Conservation (phyloP, 768 basidiomycete genomes). For the Boletus bicolor region DNA sequence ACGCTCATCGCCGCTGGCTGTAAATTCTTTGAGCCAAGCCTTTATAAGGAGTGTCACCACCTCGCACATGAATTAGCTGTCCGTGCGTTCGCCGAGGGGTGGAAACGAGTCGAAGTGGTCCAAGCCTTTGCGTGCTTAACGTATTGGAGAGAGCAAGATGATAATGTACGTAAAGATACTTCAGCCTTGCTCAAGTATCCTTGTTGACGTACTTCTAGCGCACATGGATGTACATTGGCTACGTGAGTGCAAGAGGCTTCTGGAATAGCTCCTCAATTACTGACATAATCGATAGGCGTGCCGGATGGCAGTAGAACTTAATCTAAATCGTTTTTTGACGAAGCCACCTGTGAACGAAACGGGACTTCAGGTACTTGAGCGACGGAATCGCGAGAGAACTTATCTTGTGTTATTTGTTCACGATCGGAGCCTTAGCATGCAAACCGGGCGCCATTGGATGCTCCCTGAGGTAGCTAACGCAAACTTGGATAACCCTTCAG, state of each 20-base stretch:
- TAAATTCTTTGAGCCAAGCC: slow-evolving; percentile 75
- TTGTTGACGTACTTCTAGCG: slow-evolving; percentile 42
- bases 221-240: slow-evolving; percentile 86
- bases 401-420: slow-evolving; percentile 85
- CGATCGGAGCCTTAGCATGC: slow-evolving; percentile 81
- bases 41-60: slow-evolving; percentile 65
- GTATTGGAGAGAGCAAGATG: slow-evolving; percentile 88
- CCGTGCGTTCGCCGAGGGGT: slow-evolving; percentile 73
- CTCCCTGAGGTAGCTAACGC: slow-evolving; percentile 55
- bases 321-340: slow-evolving; percentile 66
- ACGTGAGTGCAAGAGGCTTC: slow-evolving; percentile 45
- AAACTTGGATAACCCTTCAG: slow-evolving; percentile 1
- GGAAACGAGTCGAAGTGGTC: slow-evolving; percentile 81
- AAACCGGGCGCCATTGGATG: slow-evolving; percentile 88
- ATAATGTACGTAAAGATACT: slow-evolving; percentile 51
- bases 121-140: slow-evolving; percentile 87
- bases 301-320: slow-evolving; percentile 84
- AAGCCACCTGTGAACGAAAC: slow-evolving; percentile 57
- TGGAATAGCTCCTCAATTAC: not conserved
- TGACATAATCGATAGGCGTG: slow-evolving; percentile 52
- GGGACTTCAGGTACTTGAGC: slow-evolving; percentile 64
- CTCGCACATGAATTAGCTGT: slow-evolving; percentile 74
- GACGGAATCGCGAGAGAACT: slow-evolving; percentile 81
- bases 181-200: not conserved
- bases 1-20: slow-evolving; percentile 79